Evolutionary conservation across 805 yeast species (phyloP).

Genomic region (Cyberlindnera mrakii): DNA sequence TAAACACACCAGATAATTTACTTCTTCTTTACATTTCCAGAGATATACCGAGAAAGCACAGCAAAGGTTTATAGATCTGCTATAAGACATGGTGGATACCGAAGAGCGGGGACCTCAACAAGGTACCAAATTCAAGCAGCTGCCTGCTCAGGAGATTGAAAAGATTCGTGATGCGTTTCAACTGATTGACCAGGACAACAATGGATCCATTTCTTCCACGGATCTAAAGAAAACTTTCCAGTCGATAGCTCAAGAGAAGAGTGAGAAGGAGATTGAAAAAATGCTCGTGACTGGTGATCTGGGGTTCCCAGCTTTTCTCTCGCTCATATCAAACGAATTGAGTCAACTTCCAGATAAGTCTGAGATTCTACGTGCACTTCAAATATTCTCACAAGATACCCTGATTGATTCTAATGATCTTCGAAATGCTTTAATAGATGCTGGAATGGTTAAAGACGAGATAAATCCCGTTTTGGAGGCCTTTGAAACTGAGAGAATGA

Average conservation of each 20-base stretch:
- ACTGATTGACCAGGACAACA: slow-evolving; percentile 75
- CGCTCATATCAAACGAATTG: slow-evolving; percentile 53
- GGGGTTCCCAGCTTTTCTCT: slow-evolving; percentile 56
- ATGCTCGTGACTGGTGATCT: slow-evolving; percentile 38
- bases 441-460: slow-evolving; percentile 34
- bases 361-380: slow-evolving; percentile 55
- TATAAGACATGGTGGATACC: neutral
- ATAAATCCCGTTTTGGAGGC: slow-evolving; percentile 47
- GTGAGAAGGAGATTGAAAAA: slow-evolving; percentile 34
- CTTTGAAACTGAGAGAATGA: slow-evolving; percentile 47
- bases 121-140: slow-evolving; percentile 26
- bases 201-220: slow-evolving; percentile 49
- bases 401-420: slow-evolving; percentile 44
- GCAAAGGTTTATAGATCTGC: no score
- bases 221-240: slow-evolving; percentile 53
- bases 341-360: slow-evolving; percentile 43
- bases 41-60: no score
- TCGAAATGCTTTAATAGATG: slow-evolving; percentile 40
- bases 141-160: slow-evolving; percentile 57
- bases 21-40: no score
- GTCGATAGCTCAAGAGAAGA: slow-evolving; percentile 42
- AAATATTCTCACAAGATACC: slow-evolving; percentile 40
- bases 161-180: slow-evolving; percentile 72
- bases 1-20: no score
- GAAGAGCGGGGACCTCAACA: neutral